phyloP scores from a whole-genome alignment of 2,329 filamentous ascomycete genomes.

The Stylonectria norvegica region DNA sequence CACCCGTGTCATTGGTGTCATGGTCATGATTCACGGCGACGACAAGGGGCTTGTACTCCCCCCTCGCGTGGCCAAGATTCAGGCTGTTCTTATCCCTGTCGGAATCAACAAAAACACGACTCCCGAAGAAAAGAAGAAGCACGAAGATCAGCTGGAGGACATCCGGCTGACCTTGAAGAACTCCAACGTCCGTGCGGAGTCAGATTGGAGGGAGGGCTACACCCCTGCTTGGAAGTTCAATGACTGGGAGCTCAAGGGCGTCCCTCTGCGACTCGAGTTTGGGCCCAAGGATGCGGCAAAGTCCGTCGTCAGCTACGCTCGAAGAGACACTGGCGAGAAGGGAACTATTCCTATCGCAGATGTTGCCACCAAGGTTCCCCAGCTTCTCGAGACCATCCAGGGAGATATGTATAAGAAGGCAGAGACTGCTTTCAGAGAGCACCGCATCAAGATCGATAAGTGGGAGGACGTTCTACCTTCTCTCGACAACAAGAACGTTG shows the following conservation, averaged over 20 bases:
- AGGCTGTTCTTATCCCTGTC: slow-evolving; percentile 85
- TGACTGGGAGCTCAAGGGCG: slow-evolving; percentile 96
- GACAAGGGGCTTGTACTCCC: slow-evolving; percentile 93
- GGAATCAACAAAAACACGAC: slow-evolving; percentile 87
- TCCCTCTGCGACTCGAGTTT: slow-evolving; percentile 91
- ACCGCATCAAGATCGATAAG: slow-evolving; percentile 75
- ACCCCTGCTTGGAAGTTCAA: slow-evolving; percentile 97
- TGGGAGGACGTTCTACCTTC: slow-evolving; percentile 92
- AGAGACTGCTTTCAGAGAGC: slow-evolving; percentile 71
- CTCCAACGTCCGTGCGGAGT: slow-evolving; percentile 72
- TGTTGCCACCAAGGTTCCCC: slow-evolving; percentile 68
- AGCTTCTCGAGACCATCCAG: slow-evolving; percentile 87
- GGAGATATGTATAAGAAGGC: slow-evolving; percentile 75
- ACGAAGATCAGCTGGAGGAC: slow-evolving; percentile 71
- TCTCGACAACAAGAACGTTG: slow-evolving; percentile 87
- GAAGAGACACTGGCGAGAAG: slow-evolving; percentile 85
- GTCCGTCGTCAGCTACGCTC: slow-evolving; percentile 77
- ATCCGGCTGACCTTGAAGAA: slow-evolving; percentile 67
- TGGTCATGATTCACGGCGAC: slow-evolving; percentile 98
- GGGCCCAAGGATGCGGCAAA: slow-evolving; percentile 91
- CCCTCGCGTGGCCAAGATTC: slow-evolving; percentile 81
- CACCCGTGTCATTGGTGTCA: slow-evolving; percentile 94
- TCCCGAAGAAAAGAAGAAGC: slow-evolving; percentile 71
- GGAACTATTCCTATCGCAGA: slow-evolving; percentile 72
- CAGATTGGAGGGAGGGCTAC: slow-evolving; percentile 87